Base-by-base conservation (phyloP, 2,329 filamentous ascomycete species). In the Biscogniauxia marginata region DNA sequence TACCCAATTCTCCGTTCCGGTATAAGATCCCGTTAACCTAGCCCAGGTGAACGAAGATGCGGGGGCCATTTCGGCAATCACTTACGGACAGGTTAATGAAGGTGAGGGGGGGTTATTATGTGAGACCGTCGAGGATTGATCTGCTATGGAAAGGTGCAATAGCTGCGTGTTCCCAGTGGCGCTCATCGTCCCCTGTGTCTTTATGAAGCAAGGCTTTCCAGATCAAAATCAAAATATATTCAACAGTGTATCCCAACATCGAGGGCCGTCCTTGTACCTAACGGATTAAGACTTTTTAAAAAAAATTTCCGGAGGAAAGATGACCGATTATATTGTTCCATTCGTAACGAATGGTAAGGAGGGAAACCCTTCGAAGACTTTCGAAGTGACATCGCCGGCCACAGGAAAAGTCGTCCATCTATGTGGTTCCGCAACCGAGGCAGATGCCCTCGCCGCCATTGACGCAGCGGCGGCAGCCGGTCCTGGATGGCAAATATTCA, bases 351-450 rank as follows among this genome's bases (percentile, higher is more conserved):
- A 74, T 55, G 77, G 76, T 58, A 69, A 73, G 65, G 78, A 84
- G 56, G 70, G 77, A 52, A 70, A 66, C 6, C 77, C 78, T 9
- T 66, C 71, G 1, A 76, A 76, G 16, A 81, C 79, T 9, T 86
- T 84, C 64, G 70, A 79, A 34, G 82, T 91, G 43, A 74, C 76
- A 57, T 82, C 79, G 25, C 87, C 88, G 1, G 70, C 49, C 68
- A 83, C 71, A 62, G 83, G 70, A 16, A 68, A 79, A 16, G 70
- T 86, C 49, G 77, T 85, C 70, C 75, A 79, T 57, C 77, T 79
- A 58, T 82, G 81, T 49, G 77, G 81, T 18, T 81, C 83, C 39
- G 83, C 84, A 0, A 75, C 80, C 43, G 83, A 81, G 50, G 70
- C 74, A 4, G 60, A 64, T 43, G 61, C 62, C 19, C 30, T 53